phyloP scores from a whole-genome alignment of 1,284 basidiomycete genomes.

The Ganoderma lingzhi region DNA sequence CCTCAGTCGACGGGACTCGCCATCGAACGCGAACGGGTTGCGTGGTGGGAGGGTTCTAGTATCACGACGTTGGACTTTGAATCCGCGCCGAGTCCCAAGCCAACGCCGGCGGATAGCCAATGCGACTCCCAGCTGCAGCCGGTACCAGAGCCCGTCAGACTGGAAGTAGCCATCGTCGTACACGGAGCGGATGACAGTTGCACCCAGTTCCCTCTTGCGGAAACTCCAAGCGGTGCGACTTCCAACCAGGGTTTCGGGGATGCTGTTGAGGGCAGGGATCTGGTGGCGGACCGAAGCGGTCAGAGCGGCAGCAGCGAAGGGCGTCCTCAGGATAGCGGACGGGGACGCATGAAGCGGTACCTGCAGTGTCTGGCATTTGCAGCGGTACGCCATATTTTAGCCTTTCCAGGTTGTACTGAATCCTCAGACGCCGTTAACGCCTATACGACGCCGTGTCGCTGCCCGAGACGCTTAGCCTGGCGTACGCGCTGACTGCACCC shows the following conservation, averaged over 20 bases:
- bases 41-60: neutral
- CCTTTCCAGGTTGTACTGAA: neutral
- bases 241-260: neutral
- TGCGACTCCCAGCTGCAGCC: neutral
- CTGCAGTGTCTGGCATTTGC: neutral
- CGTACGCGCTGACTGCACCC: slow-evolving; percentile 37
- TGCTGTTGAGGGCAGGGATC: neutral
- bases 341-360: neutral
- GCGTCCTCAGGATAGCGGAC: neutral
- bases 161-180: no score
- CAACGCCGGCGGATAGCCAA: neutral
- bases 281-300: neutral
- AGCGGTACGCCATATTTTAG: neutral
- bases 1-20: neutral
- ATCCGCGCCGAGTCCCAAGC: neutral
- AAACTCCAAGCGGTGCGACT: no score
- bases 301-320: neutral
- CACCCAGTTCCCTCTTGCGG: no score
- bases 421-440: neutral
- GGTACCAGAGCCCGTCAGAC: no score
- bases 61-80: neutral
- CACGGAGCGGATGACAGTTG: no score
- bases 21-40: neutral
- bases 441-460: slow-evolving; percentile 39
- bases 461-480: slow-evolving; percentile 33